Conservation (phyloP, 2,329 filamentous ascomycete species). For the Alternaria sp. region DNA sequence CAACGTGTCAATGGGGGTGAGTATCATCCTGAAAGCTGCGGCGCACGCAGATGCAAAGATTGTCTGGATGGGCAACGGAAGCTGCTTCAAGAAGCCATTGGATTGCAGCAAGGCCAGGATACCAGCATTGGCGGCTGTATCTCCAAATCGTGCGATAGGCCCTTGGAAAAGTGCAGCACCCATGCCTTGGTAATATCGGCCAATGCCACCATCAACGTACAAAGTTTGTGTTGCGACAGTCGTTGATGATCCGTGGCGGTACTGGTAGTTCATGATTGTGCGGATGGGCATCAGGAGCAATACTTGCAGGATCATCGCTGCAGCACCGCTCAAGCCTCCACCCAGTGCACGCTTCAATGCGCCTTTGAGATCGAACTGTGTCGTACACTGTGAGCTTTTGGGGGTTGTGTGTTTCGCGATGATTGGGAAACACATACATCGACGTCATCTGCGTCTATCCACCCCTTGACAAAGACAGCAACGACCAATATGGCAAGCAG, state of each 20-base stretch:
- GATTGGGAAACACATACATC: slow-evolving; percentile 26
- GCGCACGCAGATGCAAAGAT: slow-evolving; percentile 41
- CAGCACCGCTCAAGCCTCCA: slow-evolving; percentile 42
- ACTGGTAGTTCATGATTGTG: slow-evolving; percentile 47
- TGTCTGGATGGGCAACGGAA: slow-evolving; percentile 41
- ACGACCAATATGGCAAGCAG: slow-evolving; percentile 26
- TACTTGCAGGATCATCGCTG: slow-evolving; percentile 44
- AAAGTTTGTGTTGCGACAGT: slow-evolving; percentile 37
- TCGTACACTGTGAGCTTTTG: neutral
- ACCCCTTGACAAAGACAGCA: slow-evolving; percentile 38
- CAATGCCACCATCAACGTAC: slow-evolving; percentile 37
- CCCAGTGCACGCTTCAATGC: slow-evolving; percentile 40
- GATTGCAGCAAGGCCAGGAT: slow-evolving; percentile 40
- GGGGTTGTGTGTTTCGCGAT: neutral
- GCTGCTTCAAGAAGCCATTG: slow-evolving; percentile 34
- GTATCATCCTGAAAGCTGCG: slow-evolving; percentile 39
- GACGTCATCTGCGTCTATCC: slow-evolving; percentile 41
- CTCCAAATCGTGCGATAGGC: slow-evolving; percentile 41
- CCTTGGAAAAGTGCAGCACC: slow-evolving; percentile 39
- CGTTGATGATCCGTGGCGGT: slow-evolving; percentile 40
- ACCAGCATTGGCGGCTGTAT: slow-evolving; percentile 44
- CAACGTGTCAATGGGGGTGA: slow-evolving; percentile 42
- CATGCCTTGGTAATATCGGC: slow-evolving; percentile 41
- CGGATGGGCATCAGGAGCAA: slow-evolving; percentile 43
- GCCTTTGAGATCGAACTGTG: slow-evolving; percentile 39